These are phyloP conservation scores for Aspergillus persii DNA, from an alignment of 2,329 filamentous ascomycete species.

Conservation along the genomic window DNA sequence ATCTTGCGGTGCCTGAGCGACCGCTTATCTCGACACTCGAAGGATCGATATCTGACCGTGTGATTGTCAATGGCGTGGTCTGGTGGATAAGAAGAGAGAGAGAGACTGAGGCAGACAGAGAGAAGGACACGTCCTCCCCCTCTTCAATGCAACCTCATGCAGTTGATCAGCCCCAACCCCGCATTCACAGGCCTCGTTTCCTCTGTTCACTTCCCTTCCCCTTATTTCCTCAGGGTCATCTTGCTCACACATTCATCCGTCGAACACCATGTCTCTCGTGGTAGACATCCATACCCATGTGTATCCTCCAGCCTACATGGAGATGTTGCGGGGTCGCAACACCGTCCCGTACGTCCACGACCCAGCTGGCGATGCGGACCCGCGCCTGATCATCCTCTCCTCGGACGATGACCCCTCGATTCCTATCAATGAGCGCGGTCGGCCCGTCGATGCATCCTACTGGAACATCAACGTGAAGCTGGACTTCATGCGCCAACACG, in stretches of 20 bases:
- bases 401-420: slow-evolving; percentile 45
- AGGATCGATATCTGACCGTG: no score
- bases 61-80: no score
- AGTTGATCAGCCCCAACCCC: not conserved
- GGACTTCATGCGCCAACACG: slow-evolving; percentile 81
- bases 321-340: slow-evolving; percentile 54
- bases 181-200: no score
- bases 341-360: slow-evolving; percentile 47
- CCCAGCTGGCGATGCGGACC: slow-evolving; percentile 31
- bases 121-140: no score
- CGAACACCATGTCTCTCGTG: slow-evolving; percentile 37
- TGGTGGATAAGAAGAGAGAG: no score
- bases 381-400: slow-evolving; percentile 47
- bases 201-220: not conserved
- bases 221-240: not conserved
- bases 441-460: slow-evolving; percentile 81
- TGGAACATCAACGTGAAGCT: slow-evolving; percentile 77
- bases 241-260: slow-evolving; percentile 4
- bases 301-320: slow-evolving; percentile 60
- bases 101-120: no score
- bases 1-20: no score
- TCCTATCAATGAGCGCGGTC: slow-evolving; percentile 57
- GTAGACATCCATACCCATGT: slow-evolving; percentile 64
- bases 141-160: not conserved
- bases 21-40: no score